Percentiles rank a stretch among this genome's conserved stretches.
These are phyloP conservation scores for Phylloporus rhodoxanthus DNA, from an alignment of 768 basidiomycete species.

Conservation along the genomic window DNA sequence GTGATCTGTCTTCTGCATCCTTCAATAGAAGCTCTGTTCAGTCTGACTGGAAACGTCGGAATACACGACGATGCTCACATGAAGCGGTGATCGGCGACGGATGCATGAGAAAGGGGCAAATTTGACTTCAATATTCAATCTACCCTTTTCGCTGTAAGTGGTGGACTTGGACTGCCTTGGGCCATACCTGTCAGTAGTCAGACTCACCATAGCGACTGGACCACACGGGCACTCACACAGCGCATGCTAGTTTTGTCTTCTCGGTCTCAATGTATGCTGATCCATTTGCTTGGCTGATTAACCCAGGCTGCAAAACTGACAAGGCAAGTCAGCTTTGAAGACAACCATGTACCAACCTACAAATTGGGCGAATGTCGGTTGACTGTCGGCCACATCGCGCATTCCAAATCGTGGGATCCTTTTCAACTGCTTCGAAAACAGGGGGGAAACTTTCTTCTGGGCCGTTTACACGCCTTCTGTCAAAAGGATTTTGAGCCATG, in stretches of 20 bases:
- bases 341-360: slow-evolving; percentile 39
- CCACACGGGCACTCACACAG: slow-evolving; percentile 61
- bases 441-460: slow-evolving; percentile 80
- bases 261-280: slow-evolving; percentile 96
- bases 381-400: slow-evolving; percentile 48
- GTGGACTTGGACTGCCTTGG: slow-evolving; percentile 79
- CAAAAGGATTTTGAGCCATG: slow-evolving; percentile 58
- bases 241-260: slow-evolving; percentile 89
- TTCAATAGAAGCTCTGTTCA: slow-evolving; percentile 30
- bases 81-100: slow-evolving; percentile 73
- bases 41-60: background rate
- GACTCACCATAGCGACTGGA: background rate
- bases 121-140: slow-evolving; percentile 92
- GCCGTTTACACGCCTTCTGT: slow-evolving; percentile 85
- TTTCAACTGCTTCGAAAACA: slow-evolving; percentile 42
- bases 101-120: slow-evolving; percentile 90
- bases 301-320: slow-evolving; percentile 80
- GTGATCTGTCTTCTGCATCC: slow-evolving; percentile 91
- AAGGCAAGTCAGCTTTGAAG: slow-evolving; percentile 6
- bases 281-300: slow-evolving; percentile 91
- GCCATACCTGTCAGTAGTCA: slow-evolving; percentile 52
- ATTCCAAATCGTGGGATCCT: slow-evolving; percentile 11
- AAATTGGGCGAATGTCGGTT: slow-evolving; percentile 78
- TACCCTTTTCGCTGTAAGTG: slow-evolving; percentile 81
- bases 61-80: slow-evolving; percentile 46